These are phyloP conservation scores for Aspergillus sp. DNA, from an alignment of 2,329 filamentous ascomycete species.

Conservation along the genomic window DNA sequence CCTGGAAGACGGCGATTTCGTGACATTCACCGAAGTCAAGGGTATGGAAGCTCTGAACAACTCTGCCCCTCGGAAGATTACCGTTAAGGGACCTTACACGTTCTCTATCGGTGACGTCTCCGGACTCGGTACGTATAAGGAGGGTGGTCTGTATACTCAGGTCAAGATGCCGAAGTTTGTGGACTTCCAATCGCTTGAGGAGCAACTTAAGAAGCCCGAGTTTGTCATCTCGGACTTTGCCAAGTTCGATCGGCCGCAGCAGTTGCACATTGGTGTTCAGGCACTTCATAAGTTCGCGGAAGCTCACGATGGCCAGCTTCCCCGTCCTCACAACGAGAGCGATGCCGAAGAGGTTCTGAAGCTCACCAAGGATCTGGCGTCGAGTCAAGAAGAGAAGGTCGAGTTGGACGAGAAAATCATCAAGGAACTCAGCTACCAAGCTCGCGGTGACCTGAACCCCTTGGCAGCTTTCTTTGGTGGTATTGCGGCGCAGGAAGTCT, in stretches of 20 bases:
- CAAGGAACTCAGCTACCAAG: constrained; percentile 91
- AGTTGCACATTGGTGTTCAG: constrained; percentile 90
- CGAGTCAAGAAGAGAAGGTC: constrained; percentile 65
- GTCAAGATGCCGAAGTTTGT: constrained; percentile 98
- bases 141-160: constrained; percentile 87
- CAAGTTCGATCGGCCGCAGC: constrained; percentile 92
- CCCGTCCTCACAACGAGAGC: constrained; percentile 77
- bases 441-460: constrained; percentile 82
- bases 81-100: constrained; percentile 92
- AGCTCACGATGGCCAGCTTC: constrained; percentile 67
- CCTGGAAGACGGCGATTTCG: constrained; percentile 92
- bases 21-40: constrained; percentile 90
- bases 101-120: constrained; percentile 96
- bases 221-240: constrained; percentile 92
- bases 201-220: constrained; percentile 81
- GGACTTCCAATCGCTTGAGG: constrained; percentile 79
- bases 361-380: constrained; percentile 71
- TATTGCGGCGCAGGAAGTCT: constrained; percentile 86
- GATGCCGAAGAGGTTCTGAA: constrained; percentile 78
- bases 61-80: constrained; percentile 81
- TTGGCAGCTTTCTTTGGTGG: constrained; percentile 96
- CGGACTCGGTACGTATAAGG: constrained; percentile 79
- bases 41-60: constrained; percentile 88
- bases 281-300: constrained; percentile 84
- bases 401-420: constrained; percentile 92